phyloP scores from a whole-genome alignment of 345 rosid genomes.

The Populus nigra region DNA sequence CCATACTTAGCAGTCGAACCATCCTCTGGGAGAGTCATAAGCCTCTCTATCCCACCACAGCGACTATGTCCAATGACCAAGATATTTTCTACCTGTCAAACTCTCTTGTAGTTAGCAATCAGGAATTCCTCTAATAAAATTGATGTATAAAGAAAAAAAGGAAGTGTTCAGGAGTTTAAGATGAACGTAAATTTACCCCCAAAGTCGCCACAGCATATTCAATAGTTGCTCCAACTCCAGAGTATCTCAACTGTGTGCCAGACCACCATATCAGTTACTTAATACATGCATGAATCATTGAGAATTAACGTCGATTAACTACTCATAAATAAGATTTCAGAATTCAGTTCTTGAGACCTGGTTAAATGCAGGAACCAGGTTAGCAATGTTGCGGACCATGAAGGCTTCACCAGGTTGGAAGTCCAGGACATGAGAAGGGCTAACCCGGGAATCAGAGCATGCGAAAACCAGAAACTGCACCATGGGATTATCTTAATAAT shows the following conservation, averaged over 20 bases:
- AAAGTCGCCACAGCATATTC: conserved; percentile 18
- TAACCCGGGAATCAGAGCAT: conserved; percentile 54
- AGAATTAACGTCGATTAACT: neutral
- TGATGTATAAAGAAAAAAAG: neutral
- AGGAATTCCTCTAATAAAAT: neutral
- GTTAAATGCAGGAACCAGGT: conserved; percentile 52
- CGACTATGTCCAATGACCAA: conserved; percentile 23
- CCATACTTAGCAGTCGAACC: conserved; percentile 17
- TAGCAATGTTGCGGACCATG: conserved; percentile 48
- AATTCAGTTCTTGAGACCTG: conserved; percentile 25
- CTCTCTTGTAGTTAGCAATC: neutral
- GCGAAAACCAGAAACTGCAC: conserved; percentile 31
- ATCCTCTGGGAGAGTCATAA: conserved; percentile 17
- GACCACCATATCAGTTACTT: neutral
- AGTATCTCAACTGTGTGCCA: conserved; percentile 16
- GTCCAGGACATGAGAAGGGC: conserved; percentile 49
- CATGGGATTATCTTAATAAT: neutral
- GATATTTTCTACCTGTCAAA: conserved; percentile 20
- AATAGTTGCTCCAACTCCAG: conserved; percentile 23
- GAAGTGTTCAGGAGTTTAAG: no score
- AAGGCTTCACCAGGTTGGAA: conserved; percentile 56
- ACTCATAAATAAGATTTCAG: neutral
- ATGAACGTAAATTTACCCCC: neutral
- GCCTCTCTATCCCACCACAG: conserved; percentile 29
- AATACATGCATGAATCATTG: neutral